phyloP scores from a whole-genome alignment of 169 alveolate genomes.

The Cardiosporidium cionae region DNA sequence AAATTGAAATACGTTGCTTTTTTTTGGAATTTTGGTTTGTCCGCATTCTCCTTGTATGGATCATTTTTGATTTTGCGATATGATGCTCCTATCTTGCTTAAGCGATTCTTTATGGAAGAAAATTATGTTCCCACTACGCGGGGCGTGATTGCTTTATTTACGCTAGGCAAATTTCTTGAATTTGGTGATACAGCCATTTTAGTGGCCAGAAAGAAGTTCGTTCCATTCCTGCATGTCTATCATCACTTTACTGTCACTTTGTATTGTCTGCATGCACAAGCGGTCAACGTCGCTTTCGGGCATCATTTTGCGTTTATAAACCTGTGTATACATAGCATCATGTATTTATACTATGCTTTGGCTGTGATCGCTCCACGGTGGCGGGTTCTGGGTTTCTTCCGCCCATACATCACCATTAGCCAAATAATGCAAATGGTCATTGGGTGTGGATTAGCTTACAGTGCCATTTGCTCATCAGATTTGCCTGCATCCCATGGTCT shows the following conservation, averaged over 20 bases:
- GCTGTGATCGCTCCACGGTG: conserved; percentile 10
- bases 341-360: conserved; percentile 53
- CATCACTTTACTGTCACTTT: conserved; percentile 55
- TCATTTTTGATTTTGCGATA: conserved; percentile 5
- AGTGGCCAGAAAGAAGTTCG: conserved; percentile 39
- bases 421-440: conserved; percentile 29
- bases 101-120: conserved; percentile 11
- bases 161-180: conserved; percentile 46
- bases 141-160: conserved; percentile 47
- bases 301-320: conserved; percentile 51
- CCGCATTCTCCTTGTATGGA: conserved; percentile 15
- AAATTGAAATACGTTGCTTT: background rate
- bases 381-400: conserved; percentile 2
- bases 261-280: conserved; percentile 54
- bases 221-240: conserved; percentile 48
- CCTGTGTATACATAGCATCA: conserved; percentile 43
- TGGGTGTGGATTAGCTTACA: conserved; percentile 9
- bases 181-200: conserved; percentile 54
- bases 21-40: conserved; percentile 19
- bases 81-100: background rate
- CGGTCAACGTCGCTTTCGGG: conserved; percentile 44
- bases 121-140: conserved; percentile 27
- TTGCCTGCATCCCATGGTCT: background rate
- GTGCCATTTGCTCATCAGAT: conserved; percentile 9
- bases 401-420: conserved; percentile 19